These are phyloP conservation scores for Royoungia palumana DNA, from an alignment of 768 basidiomycete genomes.

Conservation along the genomic window DNA sequence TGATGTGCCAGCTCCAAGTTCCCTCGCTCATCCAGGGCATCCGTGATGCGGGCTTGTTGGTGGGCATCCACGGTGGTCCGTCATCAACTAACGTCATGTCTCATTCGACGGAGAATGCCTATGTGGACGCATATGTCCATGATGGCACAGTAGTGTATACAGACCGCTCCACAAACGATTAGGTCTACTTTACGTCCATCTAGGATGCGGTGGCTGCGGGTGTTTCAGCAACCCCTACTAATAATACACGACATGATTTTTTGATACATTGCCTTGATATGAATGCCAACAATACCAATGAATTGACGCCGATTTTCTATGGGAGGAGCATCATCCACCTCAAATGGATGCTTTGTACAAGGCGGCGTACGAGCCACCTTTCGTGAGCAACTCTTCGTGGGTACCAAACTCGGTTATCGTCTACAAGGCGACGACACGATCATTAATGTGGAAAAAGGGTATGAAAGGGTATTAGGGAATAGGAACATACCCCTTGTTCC, in stretches of 20 bases:
- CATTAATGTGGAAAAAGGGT: constrained; percentile 17
- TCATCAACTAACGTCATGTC: constrained; percentile 38
- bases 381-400: constrained; percentile 60
- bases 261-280: constrained; percentile 24
- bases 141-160: constrained; percentile 66
- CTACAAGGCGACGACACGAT: constrained; percentile 35
- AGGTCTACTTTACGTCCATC: constrained; percentile 28
- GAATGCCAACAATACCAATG: constrained; percentile 9
- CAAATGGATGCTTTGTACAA: constrained; percentile 69
- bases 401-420: constrained; percentile 75
- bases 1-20: constrained; percentile 57
- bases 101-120: constrained; percentile 41
- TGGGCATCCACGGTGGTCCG: constrained; percentile 74
- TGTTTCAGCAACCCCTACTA: background rate
- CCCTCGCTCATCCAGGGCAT: constrained; percentile 88
- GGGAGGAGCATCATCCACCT: constrained; percentile 9
- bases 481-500: constrained; percentile 60
- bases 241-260: constrained; percentile 18
- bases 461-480: constrained; percentile 1
- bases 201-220: constrained; percentile 20
- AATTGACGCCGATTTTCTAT: constrained; percentile 9
- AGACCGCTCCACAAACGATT: constrained; percentile 56
- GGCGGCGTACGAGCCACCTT: constrained; percentile 62
- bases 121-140: constrained; percentile 66
- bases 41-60: constrained; percentile 82